These are phyloP conservation scores for Saccharomyces pastorianus DNA, from an alignment of 1,139 yeast species.

Conservation along the genomic window DNA sequence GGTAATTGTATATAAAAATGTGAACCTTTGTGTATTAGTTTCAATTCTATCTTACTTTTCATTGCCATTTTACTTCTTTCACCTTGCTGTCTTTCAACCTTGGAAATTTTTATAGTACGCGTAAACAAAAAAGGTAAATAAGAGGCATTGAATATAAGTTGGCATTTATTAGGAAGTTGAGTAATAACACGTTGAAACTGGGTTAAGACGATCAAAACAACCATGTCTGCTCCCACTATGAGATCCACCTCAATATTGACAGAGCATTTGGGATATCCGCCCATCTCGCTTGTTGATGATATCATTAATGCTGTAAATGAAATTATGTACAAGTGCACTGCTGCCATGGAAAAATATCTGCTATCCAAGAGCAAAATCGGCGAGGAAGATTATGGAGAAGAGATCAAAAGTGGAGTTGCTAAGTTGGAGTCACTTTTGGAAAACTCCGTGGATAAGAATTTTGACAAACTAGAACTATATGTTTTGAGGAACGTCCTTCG, in stretches of 20 bases:
- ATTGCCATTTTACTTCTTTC: neutral
- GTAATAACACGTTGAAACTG: no score
- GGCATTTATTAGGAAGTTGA: neutral
- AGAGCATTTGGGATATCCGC: slow-evolving; percentile 82
- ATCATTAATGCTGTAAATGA: slow-evolving; percentile 84
- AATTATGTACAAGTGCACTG: slow-evolving; percentile 73
- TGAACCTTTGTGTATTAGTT: neutral
- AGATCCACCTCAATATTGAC: slow-evolving; percentile 56
- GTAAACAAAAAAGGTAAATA: neutral
- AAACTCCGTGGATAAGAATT: slow-evolving; percentile 70
- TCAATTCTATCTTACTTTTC: neutral
- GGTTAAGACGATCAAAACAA: neutral
- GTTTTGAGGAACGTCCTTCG: slow-evolving; percentile 67
- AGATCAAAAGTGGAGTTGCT: slow-evolving; percentile 69
- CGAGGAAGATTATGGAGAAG: slow-evolving; percentile 34
- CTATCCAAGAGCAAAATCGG: slow-evolving; percentile 26
- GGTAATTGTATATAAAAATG: neutral
- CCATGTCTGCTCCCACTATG: slow-evolving; percentile 37
- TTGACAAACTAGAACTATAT: slow-evolving; percentile 81
- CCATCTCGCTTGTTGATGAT: slow-evolving; percentile 80
- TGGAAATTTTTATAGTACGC: neutral
- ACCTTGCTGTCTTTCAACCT: neutral
- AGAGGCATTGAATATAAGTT: neutral
- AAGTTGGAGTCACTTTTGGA: slow-evolving; percentile 73
- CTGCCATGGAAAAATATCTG: slow-evolving; percentile 67